These are phyloP conservation scores for Pythium folliculosum DNA, from an alignment of 352 stramenopile genomes.

Conservation along the genomic window DNA sequence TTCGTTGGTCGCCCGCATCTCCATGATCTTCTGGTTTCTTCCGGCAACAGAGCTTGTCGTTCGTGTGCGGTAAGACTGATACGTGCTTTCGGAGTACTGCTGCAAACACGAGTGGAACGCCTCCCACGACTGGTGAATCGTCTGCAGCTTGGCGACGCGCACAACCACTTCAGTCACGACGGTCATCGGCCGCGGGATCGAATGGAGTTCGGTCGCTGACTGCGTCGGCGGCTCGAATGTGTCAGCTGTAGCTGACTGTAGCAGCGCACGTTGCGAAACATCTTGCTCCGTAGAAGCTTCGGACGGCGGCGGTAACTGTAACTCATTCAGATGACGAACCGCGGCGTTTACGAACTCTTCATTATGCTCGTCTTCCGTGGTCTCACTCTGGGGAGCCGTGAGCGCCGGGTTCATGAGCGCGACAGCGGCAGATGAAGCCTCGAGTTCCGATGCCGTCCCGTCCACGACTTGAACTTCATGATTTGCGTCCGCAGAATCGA, in stretches of 20 bases:
- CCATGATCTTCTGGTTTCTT: constrained; percentile 70
- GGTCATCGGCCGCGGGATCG: constrained; percentile 5
- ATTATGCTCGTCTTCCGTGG: constrained; percentile 16
- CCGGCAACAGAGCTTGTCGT: constrained; percentile 72
- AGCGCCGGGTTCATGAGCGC: background rate
- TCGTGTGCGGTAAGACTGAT: constrained; percentile 73
- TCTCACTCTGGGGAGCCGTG: background rate
- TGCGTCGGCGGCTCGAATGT: background rate
- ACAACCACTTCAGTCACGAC: constrained; percentile 52
- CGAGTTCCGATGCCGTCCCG: constrained; percentile 2
- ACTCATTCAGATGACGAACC: constrained; percentile 12
- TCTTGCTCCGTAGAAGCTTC: background rate
- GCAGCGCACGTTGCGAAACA: background rate
- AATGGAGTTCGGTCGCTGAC: background rate
- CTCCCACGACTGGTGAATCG: constrained; percentile 66
- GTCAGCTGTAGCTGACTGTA: background rate
- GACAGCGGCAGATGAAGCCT: background rate
- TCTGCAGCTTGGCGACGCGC: constrained; percentile 55
- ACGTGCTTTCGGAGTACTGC: constrained; percentile 65
- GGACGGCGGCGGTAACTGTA: background rate
- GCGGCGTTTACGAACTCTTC: constrained; percentile 19
- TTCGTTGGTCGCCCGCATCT: constrained; percentile 29
- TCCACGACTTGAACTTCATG: constrained; percentile 1
- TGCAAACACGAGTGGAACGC: constrained; percentile 63
- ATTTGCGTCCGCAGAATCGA: constrained; percentile 7